phyloP scores from a whole-genome alignment of 192 early-diverging fungal species.

The Umbelopsis sp. region DNA sequence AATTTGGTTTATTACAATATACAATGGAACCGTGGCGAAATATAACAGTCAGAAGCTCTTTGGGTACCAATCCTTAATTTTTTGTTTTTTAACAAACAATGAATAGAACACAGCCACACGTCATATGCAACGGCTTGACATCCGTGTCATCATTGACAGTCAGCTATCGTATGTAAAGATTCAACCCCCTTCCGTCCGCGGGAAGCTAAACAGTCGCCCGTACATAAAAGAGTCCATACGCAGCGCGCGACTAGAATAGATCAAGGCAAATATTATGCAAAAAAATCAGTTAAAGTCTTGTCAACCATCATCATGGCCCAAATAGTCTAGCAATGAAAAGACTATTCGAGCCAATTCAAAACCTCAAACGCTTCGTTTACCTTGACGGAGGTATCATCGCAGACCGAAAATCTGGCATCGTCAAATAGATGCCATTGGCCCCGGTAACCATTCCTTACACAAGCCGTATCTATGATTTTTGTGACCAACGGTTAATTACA shows the following conservation, averaged over 20 bases:
- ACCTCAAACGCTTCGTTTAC: constrained; percentile 40
- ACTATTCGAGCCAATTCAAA: neutral
- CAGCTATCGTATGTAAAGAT: neutral
- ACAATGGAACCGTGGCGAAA: too few relatives aligned
- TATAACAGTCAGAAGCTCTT: too few relatives aligned
- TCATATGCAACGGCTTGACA: too few relatives aligned
- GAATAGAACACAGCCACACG: too few relatives aligned
- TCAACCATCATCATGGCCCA: neutral
- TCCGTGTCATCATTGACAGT: neutral
- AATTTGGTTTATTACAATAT: too few relatives aligned
- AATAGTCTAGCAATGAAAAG: neutral
- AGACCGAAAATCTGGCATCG: constrained; percentile 72
- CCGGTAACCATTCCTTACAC: constrained; percentile 63
- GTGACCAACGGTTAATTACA: too few relatives aligned
- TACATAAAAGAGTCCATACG: constrained; percentile 66
- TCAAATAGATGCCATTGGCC: constrained; percentile 87
- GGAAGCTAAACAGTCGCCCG: constrained; percentile 27
- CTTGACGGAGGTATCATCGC: constrained; percentile 55
- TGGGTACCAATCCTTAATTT: too few relatives aligned
- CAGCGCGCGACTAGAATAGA: constrained; percentile 51
- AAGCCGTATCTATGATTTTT: constrained; percentile 55
- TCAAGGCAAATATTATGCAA: neutral
- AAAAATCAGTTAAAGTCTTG: neutral
- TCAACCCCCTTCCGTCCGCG: neutral
- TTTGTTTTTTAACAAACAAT: too few relatives aligned